phyloP scores from a whole-genome alignment of 176 grass and related monocot species.

The Otatea glauca region DNA sequence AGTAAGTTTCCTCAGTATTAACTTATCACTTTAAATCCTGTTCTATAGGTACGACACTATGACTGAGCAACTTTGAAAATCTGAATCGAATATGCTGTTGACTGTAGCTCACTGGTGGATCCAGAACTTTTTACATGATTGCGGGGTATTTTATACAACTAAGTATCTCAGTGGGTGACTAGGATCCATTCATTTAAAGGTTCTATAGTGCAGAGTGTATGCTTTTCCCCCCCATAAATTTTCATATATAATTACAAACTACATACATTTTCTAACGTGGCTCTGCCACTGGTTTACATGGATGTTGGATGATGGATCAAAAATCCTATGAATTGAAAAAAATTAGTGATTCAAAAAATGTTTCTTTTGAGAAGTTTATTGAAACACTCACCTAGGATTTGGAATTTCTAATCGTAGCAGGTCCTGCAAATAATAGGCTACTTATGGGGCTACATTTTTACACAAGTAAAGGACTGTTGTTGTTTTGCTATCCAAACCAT shows the following conservation, averaged over 20 bases:
- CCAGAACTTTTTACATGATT: neutral
- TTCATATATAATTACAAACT: neutral
- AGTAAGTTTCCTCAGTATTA: constrained; percentile 60
- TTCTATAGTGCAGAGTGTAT: neutral
- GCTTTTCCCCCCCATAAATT: neutral
- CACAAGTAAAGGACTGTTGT: neutral
- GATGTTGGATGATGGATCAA: neutral
- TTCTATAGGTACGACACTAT: constrained; percentile 1
- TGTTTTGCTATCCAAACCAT: neutral
- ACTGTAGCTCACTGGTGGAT: constrained; percentile 4
- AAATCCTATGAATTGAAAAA: neutral
- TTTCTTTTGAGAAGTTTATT: constrained; percentile 9
- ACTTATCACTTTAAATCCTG: constrained; percentile 16
- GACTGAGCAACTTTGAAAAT: neutral
- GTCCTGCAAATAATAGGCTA: neutral
- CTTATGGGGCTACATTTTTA: neutral
- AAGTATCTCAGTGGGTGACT: neutral
- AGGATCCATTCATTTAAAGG: neutral
- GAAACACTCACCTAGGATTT: constrained; percentile 8
- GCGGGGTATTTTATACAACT: constrained; percentile 5
- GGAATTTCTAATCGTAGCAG: neutral
- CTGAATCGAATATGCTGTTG: constrained; percentile 29
- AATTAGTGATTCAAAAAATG: neutral
- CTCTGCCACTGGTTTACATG: neutral
- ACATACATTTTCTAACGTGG: neutral